Base-by-base conservation (phyloP, 2,329 filamentous ascomycete species). In the Drechslerella dactyloides region DNA sequence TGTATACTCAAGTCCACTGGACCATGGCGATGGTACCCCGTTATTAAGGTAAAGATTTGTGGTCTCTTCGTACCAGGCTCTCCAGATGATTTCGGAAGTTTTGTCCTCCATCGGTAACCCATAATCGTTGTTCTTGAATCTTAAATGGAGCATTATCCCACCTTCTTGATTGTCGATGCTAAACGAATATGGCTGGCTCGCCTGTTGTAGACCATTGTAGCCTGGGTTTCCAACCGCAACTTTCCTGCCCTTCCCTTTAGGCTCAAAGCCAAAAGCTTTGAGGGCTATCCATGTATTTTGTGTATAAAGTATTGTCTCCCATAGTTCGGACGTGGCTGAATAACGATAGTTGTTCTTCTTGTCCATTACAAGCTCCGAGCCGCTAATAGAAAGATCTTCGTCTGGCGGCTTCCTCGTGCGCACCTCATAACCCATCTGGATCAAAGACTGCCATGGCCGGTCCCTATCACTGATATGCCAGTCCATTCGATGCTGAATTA, bases 41-140 rank as follows among this genome's bases (percentile, higher is more conserved):
- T n/a, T n/a, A n/a, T n/a, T n/a, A n/a, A n/a, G n/a, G n/a, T n/a
- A n/a, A n/a, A n/a, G n/a, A n/a, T n/a, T 21, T 10, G n/a, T 59
- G 5, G 42, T 21, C 30, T 50, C 63, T 30, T 68, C 55, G n/a
- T 59, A 68, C 63, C 63, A 68, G 7, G 33, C 35, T 2, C 56
- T 37, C n/a, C 46, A 68, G n/a, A 59, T 17, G 17, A 68, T 33
- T 27, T 68, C 63, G 0, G 63, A 68, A 37, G 40, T 46, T 13
- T 17, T 17, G 5, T 55, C 8, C 13, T 59, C 55, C 8, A 17
- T 51, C 1, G 46, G 46, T 1, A 15, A 19, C 11, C 23, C 63
- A 5, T 11, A 2, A 27, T 60, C 63, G 3, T 4, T 30, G 15
- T 24, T n/a, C 30, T 68, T 68, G 27, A 37, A 60, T 4, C 30